Conservation (phyloP, 805 yeast species). For the Wickerhamiella dianesei region DNA sequence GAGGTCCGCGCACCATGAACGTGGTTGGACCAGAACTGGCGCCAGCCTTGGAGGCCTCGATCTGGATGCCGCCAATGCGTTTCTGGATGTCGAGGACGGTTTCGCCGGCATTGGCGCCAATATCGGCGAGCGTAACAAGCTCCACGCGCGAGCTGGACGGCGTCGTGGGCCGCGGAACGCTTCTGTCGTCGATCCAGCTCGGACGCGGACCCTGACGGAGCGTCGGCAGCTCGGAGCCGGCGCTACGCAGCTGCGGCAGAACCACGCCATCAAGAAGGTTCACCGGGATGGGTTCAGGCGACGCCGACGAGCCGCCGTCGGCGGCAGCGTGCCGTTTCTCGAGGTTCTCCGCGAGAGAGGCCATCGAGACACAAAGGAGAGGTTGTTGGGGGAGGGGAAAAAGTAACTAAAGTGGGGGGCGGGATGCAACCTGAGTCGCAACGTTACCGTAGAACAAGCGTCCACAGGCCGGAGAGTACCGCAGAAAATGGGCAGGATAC, state of each 20-base stretch:
- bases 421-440: too few species aligned
- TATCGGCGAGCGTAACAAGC: not conserved
- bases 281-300: not conserved
- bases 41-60: conserved; percentile 1
- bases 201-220: not conserved
- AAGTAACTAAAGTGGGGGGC: too few species aligned
- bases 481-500: too few species aligned
- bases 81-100: not conserved
- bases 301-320: not conserved
- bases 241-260: not conserved
- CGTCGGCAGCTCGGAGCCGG: not conserved
- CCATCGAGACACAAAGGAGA: too few species aligned
- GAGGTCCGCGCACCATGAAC: not conserved
- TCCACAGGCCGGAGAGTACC: too few species aligned
- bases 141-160: not conserved
- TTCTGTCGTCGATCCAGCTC: not conserved
- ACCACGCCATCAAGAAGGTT: not conserved
- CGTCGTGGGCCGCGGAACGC: not conserved
- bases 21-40: not conserved
- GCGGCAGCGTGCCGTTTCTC: not conserved
- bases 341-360: not conserved
- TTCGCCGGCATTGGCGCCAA: not conserved
- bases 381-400: too few species aligned
- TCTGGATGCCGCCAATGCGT: not conserved
- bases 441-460: too few species aligned